A percentile compares a stretch with the other conserved stretches of the same genome.
Evolutionary conservation across 225 moss, liverwort and hornwort species (phyloP).

Genomic region (Straminergon stramineum): DNA sequence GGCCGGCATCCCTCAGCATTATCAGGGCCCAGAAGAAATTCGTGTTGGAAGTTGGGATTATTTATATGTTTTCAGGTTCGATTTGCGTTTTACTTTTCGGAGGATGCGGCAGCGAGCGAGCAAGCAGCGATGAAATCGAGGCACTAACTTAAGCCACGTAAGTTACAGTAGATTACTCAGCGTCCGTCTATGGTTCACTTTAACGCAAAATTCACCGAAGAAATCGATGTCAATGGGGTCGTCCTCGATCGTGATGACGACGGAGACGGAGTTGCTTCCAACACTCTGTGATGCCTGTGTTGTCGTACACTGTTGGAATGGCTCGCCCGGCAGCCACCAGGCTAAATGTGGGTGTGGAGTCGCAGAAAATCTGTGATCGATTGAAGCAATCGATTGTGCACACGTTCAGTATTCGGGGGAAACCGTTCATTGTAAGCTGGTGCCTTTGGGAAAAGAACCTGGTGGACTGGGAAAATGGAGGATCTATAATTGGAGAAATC

Average conservation of each 20-base stretch:
- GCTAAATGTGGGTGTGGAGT: not conserved
- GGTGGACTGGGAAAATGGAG: no score
- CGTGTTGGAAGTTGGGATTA: not conserved
- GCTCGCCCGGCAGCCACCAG: not conserved
- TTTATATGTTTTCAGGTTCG: no score
- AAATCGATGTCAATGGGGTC: not conserved
- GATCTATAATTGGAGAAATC: accelerated
- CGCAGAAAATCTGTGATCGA: not conserved
- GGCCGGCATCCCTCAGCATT: not conserved
- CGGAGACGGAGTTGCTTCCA: not conserved
- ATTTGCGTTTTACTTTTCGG: not conserved
- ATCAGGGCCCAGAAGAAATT: not conserved
- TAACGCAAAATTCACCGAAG: not conserved
- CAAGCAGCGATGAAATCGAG: not conserved
- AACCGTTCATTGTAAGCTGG: no score
- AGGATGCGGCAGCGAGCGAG: not conserved
- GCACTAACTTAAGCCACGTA: no score
- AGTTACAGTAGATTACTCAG: no score
- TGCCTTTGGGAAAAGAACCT: no score
- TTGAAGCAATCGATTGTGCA: no score
- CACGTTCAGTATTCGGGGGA: not conserved
- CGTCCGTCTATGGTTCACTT: not conserved
- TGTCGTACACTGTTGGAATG: not conserved
- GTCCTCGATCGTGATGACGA: not conserved
- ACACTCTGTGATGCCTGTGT: not conserved